Evolutionary conservation across 2,329 filamentous ascomycete species (phyloP), one percentile per base, ranked within the genome.

Genomic region (Metarhizium guizhouense): DNA sequence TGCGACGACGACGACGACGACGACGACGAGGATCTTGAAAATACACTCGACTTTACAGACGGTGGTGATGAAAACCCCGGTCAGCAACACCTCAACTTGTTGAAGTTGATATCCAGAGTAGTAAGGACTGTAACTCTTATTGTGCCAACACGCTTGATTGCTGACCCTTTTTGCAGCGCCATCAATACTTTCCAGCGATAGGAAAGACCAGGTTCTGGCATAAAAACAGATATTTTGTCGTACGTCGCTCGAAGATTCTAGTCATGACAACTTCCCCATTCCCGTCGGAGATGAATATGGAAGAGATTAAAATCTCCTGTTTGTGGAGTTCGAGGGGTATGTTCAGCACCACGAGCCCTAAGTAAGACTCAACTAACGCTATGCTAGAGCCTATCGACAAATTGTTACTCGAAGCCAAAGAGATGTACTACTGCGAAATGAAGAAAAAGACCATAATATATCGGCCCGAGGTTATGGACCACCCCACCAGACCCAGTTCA

Each of bases 1-100:
- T 84, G 81, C 81, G 81, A 81, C 49, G 77, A 72, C 47, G 70
- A 83, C n/a, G n/a, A n/a, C n/a, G n/a, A n/a, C n/a, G n/a, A n/a
- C 81, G 81, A 81, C 49, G 77, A 72, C 47, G 70, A 83, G 54
- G 74, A 76, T 40, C 65, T 72, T 2, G 71, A 75, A n/a, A 60
- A 57, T 2, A n/a, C n/a, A n/a, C 63, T 76, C 7, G 65, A 67
- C 13, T 71, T 67, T 18, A 67, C 68, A 10, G 62, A 71, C 11
- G 72, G 74, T 34, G 72, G 73, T 14, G 72, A 72, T 14, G 72
- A 69, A 3, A 63, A 64, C 1, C 70, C 68, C n/a, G 64, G 65
- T 11, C 63, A 59, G 34, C 66, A 64, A 54, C 82, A 79, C 61
- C 75, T 83, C 52, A 84, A 84, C 64, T 84, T 84, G 66, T 80